A percentile compares a stretch with the other conserved stretches of the same genome.
Evolutionary conservation across 768 basidiomycete species (phyloP).

Genomic region (Suillus weaverae): DNA sequence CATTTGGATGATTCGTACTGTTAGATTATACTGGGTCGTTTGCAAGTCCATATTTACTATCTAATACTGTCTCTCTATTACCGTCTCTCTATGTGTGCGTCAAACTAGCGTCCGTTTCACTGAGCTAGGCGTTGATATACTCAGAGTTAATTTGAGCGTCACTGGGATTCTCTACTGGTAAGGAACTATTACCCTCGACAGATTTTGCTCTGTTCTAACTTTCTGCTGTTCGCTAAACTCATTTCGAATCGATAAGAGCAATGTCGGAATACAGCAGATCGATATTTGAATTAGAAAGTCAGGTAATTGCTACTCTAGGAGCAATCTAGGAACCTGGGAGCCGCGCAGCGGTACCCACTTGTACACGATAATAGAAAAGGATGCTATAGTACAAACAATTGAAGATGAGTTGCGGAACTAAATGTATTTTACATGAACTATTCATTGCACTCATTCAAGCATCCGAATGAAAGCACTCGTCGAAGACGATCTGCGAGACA

Average conservation of each 20-base stretch:
- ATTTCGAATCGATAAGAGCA: background rate
- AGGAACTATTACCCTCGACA: background rate
- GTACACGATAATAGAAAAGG: background rate
- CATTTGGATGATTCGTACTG: background rate
- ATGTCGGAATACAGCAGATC: background rate
- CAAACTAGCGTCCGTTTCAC: no score
- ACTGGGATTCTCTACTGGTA: background rate
- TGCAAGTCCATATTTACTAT: background rate
- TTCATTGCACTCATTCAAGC: slow-evolving; percentile 2
- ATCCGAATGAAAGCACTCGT: slow-evolving; percentile 27
- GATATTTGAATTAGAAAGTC: background rate
- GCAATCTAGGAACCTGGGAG: no score
- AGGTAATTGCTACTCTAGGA: background rate
- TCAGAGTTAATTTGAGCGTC: background rate
- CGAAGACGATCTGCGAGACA: slow-evolving; percentile 25
- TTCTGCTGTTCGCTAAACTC: background rate
- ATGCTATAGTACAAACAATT: background rate
- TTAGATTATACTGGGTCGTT: slow-evolving; percentile 2
- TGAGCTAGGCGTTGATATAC: background rate
- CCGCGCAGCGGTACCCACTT: background rate
- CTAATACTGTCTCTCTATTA: background rate
- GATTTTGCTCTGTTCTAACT: background rate
- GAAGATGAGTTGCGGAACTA: background rate
- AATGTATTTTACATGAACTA: background rate
- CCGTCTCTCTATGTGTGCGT: background rate